Conservation (phyloP, 2,329 filamentous ascomycete species). For the Stagonosporopsis cucurbitacearum region DNA sequence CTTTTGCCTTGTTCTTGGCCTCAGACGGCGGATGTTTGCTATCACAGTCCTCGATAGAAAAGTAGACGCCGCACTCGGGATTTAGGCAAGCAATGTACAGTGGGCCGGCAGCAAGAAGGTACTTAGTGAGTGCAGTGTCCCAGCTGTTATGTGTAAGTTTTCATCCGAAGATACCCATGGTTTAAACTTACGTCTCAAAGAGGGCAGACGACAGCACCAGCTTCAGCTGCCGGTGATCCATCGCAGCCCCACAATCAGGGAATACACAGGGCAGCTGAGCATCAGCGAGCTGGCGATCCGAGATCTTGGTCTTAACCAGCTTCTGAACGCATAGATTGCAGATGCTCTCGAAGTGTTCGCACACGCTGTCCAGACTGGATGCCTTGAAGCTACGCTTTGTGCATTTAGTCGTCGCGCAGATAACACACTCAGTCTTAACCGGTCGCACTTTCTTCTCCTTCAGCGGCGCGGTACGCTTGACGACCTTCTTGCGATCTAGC, state of each 20-base stretch:
- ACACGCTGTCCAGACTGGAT: conserved; percentile 7
- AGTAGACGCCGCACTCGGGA: conserved; percentile 27
- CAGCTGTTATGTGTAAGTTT: conserved; percentile 25
- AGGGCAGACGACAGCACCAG: conserved; percentile 12
- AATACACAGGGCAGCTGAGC: conserved; percentile 25
- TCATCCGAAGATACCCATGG: neutral
- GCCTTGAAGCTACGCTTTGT: conserved; percentile 21
- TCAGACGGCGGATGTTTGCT: neutral
- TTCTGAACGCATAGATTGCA: conserved; percentile 31
- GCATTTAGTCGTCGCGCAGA: conserved; percentile 24
- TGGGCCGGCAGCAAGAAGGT: conserved; percentile 20
- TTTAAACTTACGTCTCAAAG: conserved; percentile 25
- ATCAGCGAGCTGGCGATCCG: conserved; percentile 20
- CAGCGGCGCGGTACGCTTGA: neutral
- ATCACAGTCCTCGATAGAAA: conserved; percentile 32
- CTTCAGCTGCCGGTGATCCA: conserved; percentile 20
- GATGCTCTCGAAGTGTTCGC: conserved; percentile 28
- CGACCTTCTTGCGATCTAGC: conserved; percentile 5
- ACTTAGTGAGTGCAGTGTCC: conserved; percentile 26
- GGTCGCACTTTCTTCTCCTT: conserved; percentile 18
- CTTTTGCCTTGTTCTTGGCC: neutral
- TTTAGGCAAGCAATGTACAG: conserved; percentile 31
- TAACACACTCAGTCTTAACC: conserved; percentile 25
- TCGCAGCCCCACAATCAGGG: conserved; percentile 16
- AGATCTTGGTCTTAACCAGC: conserved; percentile 28